Evolutionary conservation across 108 stramenopile species (phyloP).

Genomic region (Poteriospumella lacustris): DNA sequence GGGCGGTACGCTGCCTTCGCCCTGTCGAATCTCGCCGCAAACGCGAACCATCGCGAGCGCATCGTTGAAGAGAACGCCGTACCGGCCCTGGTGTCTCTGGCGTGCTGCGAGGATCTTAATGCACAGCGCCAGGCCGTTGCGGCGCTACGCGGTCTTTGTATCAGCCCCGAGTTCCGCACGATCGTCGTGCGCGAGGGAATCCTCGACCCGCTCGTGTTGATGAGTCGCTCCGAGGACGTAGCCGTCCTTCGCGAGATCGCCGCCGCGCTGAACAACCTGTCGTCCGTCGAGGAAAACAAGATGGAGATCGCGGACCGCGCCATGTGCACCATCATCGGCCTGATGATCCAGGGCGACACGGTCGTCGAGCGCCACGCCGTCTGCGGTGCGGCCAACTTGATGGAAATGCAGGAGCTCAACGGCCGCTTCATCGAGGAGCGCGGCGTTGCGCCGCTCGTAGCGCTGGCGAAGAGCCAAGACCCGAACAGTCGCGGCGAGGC

Average conservation of each 20-base stretch:
- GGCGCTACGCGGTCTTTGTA: constrained; percentile 66
- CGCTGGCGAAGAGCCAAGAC: constrained; percentile 58
- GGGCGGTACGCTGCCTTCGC: constrained; percentile 70
- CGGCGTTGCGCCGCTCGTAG: constrained; percentile 62
- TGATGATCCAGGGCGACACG: constrained; percentile 63
- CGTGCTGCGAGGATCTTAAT: constrained; percentile 70
- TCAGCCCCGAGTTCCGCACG: constrained; percentile 58
- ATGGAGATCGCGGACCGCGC: constrained; percentile 69
- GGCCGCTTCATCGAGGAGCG: constrained; percentile 63
- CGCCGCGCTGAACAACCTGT: constrained; percentile 66
- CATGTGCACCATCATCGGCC: constrained; percentile 65
- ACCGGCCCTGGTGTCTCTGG: constrained; percentile 63
- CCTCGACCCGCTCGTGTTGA: constrained; percentile 68
- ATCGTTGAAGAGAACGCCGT: constrained; percentile 68
- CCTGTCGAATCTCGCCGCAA: constrained; percentile 67
- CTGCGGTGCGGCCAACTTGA: constrained; percentile 68
- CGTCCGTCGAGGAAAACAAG: constrained; percentile 71
- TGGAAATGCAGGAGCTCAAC: constrained; percentile 68
- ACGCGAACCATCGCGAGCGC: constrained; percentile 58
- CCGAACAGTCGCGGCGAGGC: constrained; percentile 60
- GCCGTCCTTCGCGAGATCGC: constrained; percentile 51
- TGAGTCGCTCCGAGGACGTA: constrained; percentile 65
- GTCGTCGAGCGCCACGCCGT: constrained; percentile 68
- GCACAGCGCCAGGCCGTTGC: constrained; percentile 68
- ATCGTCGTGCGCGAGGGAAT: constrained; percentile 64